Conservation (phyloP, 108 stramenopile genomes). For the Mediolabrus comicus region DNA sequence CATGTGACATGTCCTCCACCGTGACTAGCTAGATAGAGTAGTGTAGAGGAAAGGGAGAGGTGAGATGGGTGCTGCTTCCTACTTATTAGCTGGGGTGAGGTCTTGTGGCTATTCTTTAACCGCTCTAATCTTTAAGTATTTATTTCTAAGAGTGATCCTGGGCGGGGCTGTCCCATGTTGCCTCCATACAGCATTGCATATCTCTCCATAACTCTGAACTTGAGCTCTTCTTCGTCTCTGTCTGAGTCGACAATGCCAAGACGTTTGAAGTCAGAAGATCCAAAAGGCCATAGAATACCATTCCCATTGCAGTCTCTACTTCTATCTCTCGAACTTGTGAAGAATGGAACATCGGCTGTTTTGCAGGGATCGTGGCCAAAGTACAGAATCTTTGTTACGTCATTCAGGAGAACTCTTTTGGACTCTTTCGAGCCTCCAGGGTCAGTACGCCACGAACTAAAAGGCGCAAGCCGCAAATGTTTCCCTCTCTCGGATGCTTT, state of each 20-base stretch:
- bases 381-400: slow-evolving; percentile 30
- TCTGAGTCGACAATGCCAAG: slow-evolving; percentile 7
- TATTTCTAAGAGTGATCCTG: no score
- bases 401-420: slow-evolving; percentile 40
- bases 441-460: slow-evolving; percentile 22
- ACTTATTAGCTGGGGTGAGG: no score
- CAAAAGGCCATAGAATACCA: slow-evolving; percentile 45
- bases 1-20: no score
- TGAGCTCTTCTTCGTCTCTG: slow-evolving; percentile 18
- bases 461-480: slow-evolving; percentile 12
- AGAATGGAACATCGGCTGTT: slow-evolving; percentile 21
- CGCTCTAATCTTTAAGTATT: no score
- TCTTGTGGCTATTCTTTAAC: no score
- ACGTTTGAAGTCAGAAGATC: background rate
- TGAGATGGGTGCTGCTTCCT: no score
- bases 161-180: no score
- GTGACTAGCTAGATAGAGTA: no score
- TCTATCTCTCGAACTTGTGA: slow-evolving; percentile 12
- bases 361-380: slow-evolving; percentile 6
- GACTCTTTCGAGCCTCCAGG: slow-evolving; percentile 17
- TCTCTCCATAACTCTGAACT: slow-evolving; percentile 30
- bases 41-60: no score
- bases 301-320: background rate
- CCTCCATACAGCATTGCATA: slow-evolving; percentile 21
- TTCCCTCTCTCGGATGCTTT: slow-evolving; percentile 17